Conservation (phyloP, 305 asterid genomes). For the Fraxinus ornus region DNA sequence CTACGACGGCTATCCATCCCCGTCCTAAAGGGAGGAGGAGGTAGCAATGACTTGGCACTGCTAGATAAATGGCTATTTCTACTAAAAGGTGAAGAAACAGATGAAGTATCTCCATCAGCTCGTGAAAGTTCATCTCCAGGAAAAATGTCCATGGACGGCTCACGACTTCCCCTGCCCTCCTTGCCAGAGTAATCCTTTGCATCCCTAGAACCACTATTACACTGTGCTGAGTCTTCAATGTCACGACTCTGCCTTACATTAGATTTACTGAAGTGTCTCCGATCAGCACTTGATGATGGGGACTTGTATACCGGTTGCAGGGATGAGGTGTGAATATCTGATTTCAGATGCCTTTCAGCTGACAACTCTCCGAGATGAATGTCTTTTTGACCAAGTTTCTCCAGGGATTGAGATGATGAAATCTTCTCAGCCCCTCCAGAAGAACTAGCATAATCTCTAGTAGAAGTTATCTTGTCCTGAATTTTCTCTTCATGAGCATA, state of each 20-base stretch:
- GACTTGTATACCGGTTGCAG: constrained; percentile 62
- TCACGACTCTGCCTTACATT: constrained; percentile 63
- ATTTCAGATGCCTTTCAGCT: constrained; percentile 66
- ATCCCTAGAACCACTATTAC: constrained; percentile 72
- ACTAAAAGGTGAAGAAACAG: constrained; percentile 77
- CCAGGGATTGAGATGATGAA: constrained; percentile 57
- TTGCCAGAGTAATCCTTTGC: constrained; percentile 50
- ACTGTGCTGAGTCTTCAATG: constrained; percentile 63
- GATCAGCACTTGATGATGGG: constrained; percentile 64
- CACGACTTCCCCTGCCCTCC: constrained; percentile 68
- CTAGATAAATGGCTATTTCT: constrained; percentile 58
- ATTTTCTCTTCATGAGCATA: constrained; percentile 62
- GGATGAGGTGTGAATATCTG: constrained; percentile 63
- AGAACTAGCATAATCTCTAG: constrained; percentile 51
- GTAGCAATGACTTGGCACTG: constrained; percentile 58
- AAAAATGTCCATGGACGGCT: constrained; percentile 41
- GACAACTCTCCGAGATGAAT: constrained; percentile 51
- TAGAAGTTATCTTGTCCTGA: constrained; percentile 44
- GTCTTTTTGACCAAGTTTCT: constrained; percentile 65
- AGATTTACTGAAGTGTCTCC: constrained; percentile 55
- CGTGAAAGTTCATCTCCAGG: constrained; percentile 66
- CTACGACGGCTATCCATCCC: constrained; percentile 76
- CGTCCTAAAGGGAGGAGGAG: constrained; percentile 65
- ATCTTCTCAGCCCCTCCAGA: constrained; percentile 58
- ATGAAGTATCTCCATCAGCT: constrained; percentile 60